A percentile compares a stretch with the other conserved stretches of the same genome.
Evolutionary conservation across 2,329 filamentous ascomycete genomes (phyloP).

Genomic region (Didymella exigua): DNA sequence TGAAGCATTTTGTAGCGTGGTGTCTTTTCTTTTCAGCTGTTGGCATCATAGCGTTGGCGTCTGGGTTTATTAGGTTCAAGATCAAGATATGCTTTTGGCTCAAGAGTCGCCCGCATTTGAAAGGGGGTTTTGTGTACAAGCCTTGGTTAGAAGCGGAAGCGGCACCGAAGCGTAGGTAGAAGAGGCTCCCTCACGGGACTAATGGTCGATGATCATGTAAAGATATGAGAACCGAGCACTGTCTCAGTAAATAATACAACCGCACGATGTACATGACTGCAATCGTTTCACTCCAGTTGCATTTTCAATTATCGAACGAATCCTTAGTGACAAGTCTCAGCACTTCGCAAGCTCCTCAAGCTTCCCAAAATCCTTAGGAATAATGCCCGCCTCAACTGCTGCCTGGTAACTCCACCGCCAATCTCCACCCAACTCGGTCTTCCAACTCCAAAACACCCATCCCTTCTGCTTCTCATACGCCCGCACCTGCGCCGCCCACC

Average conservation of each 20-base stretch:
- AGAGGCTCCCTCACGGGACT: not conserved
- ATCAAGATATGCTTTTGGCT: conserved; percentile 7
- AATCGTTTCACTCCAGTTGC: not conserved
- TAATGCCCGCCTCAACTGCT: conserved; percentile 9
- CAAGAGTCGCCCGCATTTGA: not conserved
- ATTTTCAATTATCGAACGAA: not conserved
- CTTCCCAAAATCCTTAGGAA: not conserved
- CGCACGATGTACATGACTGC: not conserved
- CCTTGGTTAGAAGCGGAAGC: not conserved
- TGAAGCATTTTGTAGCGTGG: conserved; percentile 1
- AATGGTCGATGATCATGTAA: conserved; percentile 6
- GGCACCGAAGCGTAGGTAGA: not conserved
- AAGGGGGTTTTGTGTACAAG: not conserved
- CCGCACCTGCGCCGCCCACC: conserved; percentile 63
- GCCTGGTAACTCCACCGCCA: conserved; percentile 58
- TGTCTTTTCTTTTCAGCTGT: not conserved
- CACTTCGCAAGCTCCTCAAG: not conserved
- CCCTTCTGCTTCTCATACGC: conserved; percentile 61
- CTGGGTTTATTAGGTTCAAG: conserved; percentile 5
- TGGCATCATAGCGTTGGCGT: conserved; percentile 15
- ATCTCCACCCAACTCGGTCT: conserved; percentile 53
- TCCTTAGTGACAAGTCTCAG: not conserved
- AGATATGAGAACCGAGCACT: not conserved
- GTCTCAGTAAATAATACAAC: conserved; percentile 7
- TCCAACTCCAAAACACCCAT: conserved; percentile 69